These are phyloP conservation scores for Cyclocybe cylindracea DNA, from an alignment of 768 basidiomycete genomes.

Conservation along the genomic window DNA sequence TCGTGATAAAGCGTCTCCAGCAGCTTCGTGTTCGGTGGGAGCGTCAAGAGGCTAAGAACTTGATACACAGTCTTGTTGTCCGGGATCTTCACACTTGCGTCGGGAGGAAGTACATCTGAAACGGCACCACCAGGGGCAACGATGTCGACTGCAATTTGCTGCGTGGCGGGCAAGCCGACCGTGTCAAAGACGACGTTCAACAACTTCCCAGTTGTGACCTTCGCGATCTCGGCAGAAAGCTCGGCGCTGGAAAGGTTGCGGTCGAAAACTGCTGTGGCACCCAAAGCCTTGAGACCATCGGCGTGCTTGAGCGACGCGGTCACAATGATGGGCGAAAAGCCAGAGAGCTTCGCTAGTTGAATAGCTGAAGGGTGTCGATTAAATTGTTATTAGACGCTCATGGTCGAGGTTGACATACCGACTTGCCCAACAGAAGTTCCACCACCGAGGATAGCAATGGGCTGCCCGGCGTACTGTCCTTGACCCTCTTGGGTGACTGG, in stretches of 20 bases:
- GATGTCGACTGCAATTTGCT: slow-evolving; percentile 31
- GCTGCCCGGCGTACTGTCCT: slow-evolving; percentile 6
- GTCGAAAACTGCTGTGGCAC: slow-evolving; percentile 41
- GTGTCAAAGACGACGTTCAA: slow-evolving; percentile 27
- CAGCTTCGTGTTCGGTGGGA: slow-evolving; percentile 7
- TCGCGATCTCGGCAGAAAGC: slow-evolving; percentile 10
- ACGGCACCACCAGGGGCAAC: neutral
- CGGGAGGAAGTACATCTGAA: neutral
- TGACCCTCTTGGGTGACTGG: neutral
- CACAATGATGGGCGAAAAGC: slow-evolving; percentile 44
- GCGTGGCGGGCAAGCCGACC: slow-evolving; percentile 36
- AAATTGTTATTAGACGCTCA: slow-evolving; percentile 28
- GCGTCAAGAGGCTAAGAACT: slow-evolving; percentile 5
- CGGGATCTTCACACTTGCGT: neutral
- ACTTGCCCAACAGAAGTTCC: slow-evolving; percentile 30
- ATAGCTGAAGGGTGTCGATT: slow-evolving; percentile 27
- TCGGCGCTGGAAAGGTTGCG: slow-evolving; percentile 4
- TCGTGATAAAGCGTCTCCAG: slow-evolving; percentile 14
- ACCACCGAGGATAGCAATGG: slow-evolving; percentile 21
- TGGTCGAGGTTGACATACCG: slow-evolving; percentile 33
- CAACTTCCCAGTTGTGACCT: slow-evolving; percentile 19
- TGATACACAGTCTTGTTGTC: slow-evolving; percentile 12
- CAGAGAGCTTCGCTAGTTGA: slow-evolving; percentile 35
- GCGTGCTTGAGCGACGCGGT: slow-evolving; percentile 30
- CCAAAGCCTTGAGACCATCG: slow-evolving; percentile 32